Percentiles rank a stretch among this genome's conserved stretches.
phyloP scores from a whole-genome alignment of 331 rosid genomes.

The Telfairia occidentalis region DNA sequence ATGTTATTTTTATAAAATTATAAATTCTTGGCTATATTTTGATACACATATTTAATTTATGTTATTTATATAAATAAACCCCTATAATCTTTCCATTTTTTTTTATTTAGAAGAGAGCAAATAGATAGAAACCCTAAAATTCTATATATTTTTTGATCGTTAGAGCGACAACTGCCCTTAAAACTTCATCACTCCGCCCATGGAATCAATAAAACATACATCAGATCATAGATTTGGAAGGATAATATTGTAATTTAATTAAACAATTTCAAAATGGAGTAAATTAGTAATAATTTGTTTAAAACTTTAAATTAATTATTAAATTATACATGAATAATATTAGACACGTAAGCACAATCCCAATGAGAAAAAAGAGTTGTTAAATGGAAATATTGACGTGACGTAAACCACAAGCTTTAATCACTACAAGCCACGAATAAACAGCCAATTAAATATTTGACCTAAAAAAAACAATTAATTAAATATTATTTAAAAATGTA shows the following conservation, averaged over 20 bases:
- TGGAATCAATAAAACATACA: background rate
- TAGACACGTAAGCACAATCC: background rate
- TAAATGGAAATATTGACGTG: background rate
- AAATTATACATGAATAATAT: background rate
- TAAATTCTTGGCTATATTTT: too few relatives aligned
- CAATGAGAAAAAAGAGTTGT: background rate
- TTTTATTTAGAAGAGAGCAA: too few relatives aligned
- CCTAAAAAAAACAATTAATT: too few relatives aligned
- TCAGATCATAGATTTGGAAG: background rate
- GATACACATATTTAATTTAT: too few relatives aligned
- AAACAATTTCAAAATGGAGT: background rate
- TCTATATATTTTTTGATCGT: too few relatives aligned
- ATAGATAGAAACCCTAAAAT: too few relatives aligned
- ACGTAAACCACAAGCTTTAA: background rate
- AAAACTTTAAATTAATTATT: background rate
- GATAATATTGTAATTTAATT: too few relatives aligned
- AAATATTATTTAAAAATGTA: background rate
- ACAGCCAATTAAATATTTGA: background rate
- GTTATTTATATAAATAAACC: too few relatives aligned
- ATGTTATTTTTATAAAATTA: too few relatives aligned
- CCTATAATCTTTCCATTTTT: too few relatives aligned
- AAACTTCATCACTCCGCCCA: too few relatives aligned
- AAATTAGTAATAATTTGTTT: background rate
- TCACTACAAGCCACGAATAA: background rate
- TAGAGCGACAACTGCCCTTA: too few relatives aligned